phyloP scores from a whole-genome alignment of 805 yeast species.

The Candida taoyuanica region DNA sequence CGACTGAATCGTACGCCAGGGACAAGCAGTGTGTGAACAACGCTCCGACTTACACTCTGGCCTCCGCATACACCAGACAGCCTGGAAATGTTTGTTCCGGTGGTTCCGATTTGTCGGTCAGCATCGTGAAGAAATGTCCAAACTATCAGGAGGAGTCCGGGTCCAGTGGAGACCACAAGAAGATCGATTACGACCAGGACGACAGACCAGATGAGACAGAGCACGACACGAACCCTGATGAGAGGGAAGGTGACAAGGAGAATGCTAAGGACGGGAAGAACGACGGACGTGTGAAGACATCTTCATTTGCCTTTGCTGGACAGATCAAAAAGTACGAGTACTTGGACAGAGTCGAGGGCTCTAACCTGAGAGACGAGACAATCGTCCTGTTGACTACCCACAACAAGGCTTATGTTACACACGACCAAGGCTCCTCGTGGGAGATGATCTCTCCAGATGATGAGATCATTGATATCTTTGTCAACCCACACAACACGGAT shows the following conservation, averaged over 20 bases:
- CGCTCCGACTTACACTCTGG: slow-evolving; percentile 16
- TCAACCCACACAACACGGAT: slow-evolving; percentile 57
- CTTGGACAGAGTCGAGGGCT: slow-evolving; percentile 38
- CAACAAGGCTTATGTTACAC: slow-evolving; percentile 57
- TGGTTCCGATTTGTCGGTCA: slow-evolving; percentile 21
- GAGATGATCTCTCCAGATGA: slow-evolving; percentile 30
- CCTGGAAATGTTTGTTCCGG: slow-evolving; percentile 43
- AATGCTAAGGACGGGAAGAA: slow-evolving; percentile 31
- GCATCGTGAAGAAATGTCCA: slow-evolving; percentile 17
- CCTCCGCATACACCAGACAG: slow-evolving; percentile 37
- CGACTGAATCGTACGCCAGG: slow-evolving; percentile 23
- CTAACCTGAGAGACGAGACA: slow-evolving; percentile 53
- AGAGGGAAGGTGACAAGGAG: slow-evolving; percentile 33
- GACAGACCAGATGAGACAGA: slow-evolving; percentile 29
- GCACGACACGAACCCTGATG: slow-evolving; percentile 26
- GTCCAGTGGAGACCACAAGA: slow-evolving; percentile 14
- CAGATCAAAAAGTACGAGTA: slow-evolving; percentile 52
- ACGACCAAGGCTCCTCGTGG: slow-evolving; percentile 40
- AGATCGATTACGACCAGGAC: slow-evolving; percentile 24
- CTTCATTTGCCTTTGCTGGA: slow-evolving; percentile 45
- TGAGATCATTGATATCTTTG: slow-evolving; percentile 47
- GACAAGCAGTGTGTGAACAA: slow-evolving; percentile 29
- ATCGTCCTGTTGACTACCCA: slow-evolving; percentile 54
- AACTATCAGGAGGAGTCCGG: slow-evolving; percentile 16
- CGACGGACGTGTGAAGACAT: slow-evolving; percentile 32